These are phyloP conservation scores for Hypoxylon lienhwacheense DNA, from an alignment of 495 filamentous ascomycete species.

Conservation along the genomic window DNA sequence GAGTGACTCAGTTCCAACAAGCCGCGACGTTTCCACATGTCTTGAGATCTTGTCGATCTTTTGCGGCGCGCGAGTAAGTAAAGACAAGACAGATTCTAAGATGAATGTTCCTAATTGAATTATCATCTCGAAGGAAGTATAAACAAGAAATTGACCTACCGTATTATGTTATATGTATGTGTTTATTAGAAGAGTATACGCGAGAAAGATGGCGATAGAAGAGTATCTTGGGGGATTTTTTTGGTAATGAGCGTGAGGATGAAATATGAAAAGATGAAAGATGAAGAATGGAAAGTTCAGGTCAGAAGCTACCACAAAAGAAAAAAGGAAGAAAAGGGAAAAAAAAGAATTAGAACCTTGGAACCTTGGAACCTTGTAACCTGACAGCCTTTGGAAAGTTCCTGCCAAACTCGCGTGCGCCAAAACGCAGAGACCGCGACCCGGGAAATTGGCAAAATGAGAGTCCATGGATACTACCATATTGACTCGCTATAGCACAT, in stretches of 20 bases:
- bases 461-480: slow-evolving; percentile 9
- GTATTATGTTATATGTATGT: slow-evolving; percentile 2
- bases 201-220: slow-evolving; percentile 16
- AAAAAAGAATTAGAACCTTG: too few species aligned
- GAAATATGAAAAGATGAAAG: too few species aligned
- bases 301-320: slow-evolving; percentile 13
- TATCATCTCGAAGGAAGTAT: background rate
- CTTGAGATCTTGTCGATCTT: too few species aligned
- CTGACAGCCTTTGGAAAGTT: too few species aligned
- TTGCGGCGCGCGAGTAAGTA: slow-evolving; percentile 10
- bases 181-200: slow-evolving; percentile 27
- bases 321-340: too few species aligned
- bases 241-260: slow-evolving; percentile 18
- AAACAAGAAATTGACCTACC: slow-evolving; percentile 16
- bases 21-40: too few species aligned
- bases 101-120: background rate
- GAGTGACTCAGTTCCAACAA: background rate
- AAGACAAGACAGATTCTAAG: background rate
- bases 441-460: slow-evolving; percentile 28
- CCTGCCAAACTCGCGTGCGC: slow-evolving; percentile 8
- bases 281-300: slow-evolving; percentile 19
- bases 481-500: slow-evolving; percentile 11
- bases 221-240: too few species aligned
- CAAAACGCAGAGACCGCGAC: slow-evolving; percentile 12
- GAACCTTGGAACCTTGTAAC: too few species aligned